Percentiles rank a stretch among this genome's conserved stretches.
These are phyloP conservation scores for Colletotrichum camelliae DNA, from an alignment of 2,329 filamentous ascomycete genomes.

Conservation along the genomic window DNA sequence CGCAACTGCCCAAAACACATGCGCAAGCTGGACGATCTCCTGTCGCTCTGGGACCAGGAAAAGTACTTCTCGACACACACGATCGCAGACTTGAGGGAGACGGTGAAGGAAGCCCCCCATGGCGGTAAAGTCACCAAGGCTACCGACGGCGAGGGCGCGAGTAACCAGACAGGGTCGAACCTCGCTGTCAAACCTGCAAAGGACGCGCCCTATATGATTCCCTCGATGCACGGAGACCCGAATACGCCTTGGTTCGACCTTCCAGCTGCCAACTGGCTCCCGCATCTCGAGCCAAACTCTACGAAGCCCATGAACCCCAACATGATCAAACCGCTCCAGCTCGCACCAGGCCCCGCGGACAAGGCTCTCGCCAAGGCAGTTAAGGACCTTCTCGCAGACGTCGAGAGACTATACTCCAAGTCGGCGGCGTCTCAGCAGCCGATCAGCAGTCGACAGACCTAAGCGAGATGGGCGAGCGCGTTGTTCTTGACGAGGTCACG, in stretches of 20 bases:
- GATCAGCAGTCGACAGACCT: slow-evolving; percentile 62
- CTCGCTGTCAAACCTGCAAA: slow-evolving; percentile 39
- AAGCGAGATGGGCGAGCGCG: slow-evolving; percentile 76
- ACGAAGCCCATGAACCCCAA: slow-evolving; percentile 74
- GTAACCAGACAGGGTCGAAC: slow-evolving; percentile 24
- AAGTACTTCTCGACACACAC: slow-evolving; percentile 63
- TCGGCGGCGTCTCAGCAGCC: slow-evolving; percentile 45
- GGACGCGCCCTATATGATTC: slow-evolving; percentile 72
- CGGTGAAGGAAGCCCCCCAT: slow-evolving; percentile 48
- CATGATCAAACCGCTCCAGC: slow-evolving; percentile 73
- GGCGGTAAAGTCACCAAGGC: slow-evolving; percentile 4
- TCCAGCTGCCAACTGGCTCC: slow-evolving; percentile 81
- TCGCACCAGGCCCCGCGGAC: slow-evolving; percentile 72
- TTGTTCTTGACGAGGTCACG: slow-evolving; percentile 69
- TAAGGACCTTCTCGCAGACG: slow-evolving; percentile 72
- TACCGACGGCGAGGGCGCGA: slow-evolving; percentile 16
- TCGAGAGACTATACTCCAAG: slow-evolving; percentile 70
- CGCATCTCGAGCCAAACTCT: slow-evolving; percentile 78
- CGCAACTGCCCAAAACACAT: slow-evolving; percentile 69
- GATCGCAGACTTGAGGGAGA: slow-evolving; percentile 63
- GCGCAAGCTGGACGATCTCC: slow-evolving; percentile 66
- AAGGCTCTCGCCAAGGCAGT: slow-evolving; percentile 70
- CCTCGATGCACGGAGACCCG: slow-evolving; percentile 77
- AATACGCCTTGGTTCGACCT: slow-evolving; percentile 80
- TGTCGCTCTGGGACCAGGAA: slow-evolving; percentile 74